phyloP scores from a whole-genome alignment of 2,329 filamentous ascomycete species.

The Trichoderma lentiforme region DNA sequence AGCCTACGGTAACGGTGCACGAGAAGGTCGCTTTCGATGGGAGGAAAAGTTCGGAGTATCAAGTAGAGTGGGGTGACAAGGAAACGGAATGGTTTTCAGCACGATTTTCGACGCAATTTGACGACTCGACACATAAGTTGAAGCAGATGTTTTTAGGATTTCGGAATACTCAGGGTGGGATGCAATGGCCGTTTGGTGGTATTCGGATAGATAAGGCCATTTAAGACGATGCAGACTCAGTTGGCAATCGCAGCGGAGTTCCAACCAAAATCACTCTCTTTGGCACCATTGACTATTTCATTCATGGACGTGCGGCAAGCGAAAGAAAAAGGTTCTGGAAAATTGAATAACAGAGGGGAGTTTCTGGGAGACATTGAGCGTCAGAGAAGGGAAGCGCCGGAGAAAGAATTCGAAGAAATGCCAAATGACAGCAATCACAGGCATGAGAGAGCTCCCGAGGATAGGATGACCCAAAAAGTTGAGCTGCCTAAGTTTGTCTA shows the following conservation, averaged over 20 bases:
- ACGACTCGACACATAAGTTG: neutral
- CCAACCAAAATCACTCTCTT: accelerated
- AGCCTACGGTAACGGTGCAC: neutral
- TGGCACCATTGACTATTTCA: neutral
- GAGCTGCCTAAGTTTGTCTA: too few relatives aligned
- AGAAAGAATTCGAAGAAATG: too few relatives aligned
- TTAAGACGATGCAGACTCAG: neutral
- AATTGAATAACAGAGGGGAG: neutral
- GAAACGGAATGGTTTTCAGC: neutral
- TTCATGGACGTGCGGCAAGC: too few relatives aligned
- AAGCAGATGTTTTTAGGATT: neutral
- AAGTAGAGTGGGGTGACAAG: neutral
- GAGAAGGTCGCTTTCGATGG: neutral
- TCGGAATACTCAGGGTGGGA: neutral
- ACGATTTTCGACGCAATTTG: neutral
- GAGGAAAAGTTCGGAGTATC: neutral
- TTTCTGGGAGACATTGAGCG: too few relatives aligned
- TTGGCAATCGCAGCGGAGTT: neutral
- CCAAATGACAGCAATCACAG: too few relatives aligned
- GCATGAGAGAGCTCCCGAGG: too few relatives aligned
- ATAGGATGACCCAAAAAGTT: too few relatives aligned
- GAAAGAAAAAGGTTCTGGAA: too few relatives aligned
- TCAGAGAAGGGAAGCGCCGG: too few relatives aligned
- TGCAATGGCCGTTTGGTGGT: neutral
- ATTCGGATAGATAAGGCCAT: neutral